These are phyloP conservation scores for Cladosporium cucumerinum DNA, from an alignment of 2,329 filamentous ascomycete species.

Conservation along the genomic window DNA sequence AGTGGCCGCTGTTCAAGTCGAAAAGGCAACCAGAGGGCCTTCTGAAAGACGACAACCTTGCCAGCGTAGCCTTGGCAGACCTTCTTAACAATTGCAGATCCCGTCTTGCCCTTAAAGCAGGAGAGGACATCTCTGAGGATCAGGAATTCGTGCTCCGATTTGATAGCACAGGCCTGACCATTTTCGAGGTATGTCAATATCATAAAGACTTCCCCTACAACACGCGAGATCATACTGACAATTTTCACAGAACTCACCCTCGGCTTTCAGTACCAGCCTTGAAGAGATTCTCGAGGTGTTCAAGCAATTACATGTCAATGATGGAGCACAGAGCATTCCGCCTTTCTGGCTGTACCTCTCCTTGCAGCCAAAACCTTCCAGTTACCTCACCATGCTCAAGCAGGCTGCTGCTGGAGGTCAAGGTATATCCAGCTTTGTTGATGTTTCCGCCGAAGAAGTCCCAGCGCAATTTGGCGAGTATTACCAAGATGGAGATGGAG, in stretches of 20 bases:
- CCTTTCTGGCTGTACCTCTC: slow-evolving; percentile 56
- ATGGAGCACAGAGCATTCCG: slow-evolving; percentile 52
- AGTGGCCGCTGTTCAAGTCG: slow-evolving; percentile 59
- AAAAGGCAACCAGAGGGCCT: slow-evolving; percentile 53
- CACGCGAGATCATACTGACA: slow-evolving; percentile 17
- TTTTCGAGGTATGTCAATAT: slow-evolving; percentile 53
- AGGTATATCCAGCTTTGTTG: slow-evolving; percentile 48
- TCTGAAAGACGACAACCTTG: slow-evolving; percentile 54
- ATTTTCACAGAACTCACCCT: slow-evolving; percentile 45
- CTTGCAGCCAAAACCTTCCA: slow-evolving; percentile 52
- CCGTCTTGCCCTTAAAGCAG: slow-evolving; percentile 54
- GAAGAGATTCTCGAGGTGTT: slow-evolving; percentile 59
- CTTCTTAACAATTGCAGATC: slow-evolving; percentile 47
- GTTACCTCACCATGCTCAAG: slow-evolving; percentile 51
- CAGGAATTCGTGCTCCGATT: slow-evolving; percentile 57
- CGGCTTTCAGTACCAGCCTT: slow-evolving; percentile 50
- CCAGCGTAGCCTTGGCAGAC: slow-evolving; percentile 50
- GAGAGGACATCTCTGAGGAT: slow-evolving; percentile 53
- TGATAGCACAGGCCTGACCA: slow-evolving; percentile 53
- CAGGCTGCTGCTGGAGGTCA: slow-evolving; percentile 55
- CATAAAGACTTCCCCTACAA: neutral
- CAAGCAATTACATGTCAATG: slow-evolving; percentile 57
- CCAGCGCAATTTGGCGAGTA: slow-evolving; percentile 15
- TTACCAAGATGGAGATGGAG: slow-evolving; percentile 16
- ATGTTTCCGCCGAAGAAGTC: slow-evolving; percentile 20